Conservation (phyloP, 2,329 filamentous ascomycete species). For the Aspergillus sp. region DNA sequence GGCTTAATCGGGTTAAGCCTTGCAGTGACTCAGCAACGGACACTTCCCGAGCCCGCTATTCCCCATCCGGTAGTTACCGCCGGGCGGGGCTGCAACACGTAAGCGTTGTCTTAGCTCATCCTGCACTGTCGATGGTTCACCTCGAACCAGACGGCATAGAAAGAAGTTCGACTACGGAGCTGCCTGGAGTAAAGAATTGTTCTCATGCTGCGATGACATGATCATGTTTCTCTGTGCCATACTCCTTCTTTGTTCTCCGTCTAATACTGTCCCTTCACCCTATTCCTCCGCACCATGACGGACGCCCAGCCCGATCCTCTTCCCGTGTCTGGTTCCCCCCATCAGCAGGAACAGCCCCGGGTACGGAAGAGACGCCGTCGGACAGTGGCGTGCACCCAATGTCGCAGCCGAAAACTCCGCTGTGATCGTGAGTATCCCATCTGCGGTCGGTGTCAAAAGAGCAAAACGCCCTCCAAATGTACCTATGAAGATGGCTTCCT, state of each 20-base stretch:
- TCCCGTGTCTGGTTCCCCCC: slow-evolving; percentile 4
- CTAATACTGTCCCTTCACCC: background rate
- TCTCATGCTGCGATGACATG: too few species aligned
- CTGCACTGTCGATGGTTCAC: too few species aligned
- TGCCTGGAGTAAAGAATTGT: too few species aligned
- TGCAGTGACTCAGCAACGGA: too few species aligned
- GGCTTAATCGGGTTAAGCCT: too few species aligned
- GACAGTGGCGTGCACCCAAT: slow-evolving; percentile 42
- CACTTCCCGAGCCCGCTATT: too few species aligned
- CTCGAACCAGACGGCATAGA: too few species aligned
- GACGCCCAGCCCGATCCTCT: slow-evolving; percentile 10
- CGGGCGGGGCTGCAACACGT: too few species aligned
- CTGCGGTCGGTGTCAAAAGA: slow-evolving; percentile 39
- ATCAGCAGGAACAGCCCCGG: slow-evolving; percentile 17
- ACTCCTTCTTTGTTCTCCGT: background rate
- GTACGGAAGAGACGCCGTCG: slow-evolving; percentile 38
- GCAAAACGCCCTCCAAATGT: slow-evolving; percentile 33
- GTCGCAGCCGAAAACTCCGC: slow-evolving; percentile 41
- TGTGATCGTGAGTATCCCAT: slow-evolving; percentile 43
- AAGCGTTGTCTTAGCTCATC: too few species aligned
- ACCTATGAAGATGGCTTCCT: slow-evolving; percentile 42
- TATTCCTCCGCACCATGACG: slow-evolving; percentile 9
- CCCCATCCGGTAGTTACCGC: too few species aligned
- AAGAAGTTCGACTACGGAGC: too few species aligned
- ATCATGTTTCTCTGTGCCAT: too few species aligned